A percentile compares a stretch with the other conserved stretches of the same genome.
Conservation (phyloP, 2,329 filamentous ascomycete species). For the Colletotrichum destructivum region DNA sequence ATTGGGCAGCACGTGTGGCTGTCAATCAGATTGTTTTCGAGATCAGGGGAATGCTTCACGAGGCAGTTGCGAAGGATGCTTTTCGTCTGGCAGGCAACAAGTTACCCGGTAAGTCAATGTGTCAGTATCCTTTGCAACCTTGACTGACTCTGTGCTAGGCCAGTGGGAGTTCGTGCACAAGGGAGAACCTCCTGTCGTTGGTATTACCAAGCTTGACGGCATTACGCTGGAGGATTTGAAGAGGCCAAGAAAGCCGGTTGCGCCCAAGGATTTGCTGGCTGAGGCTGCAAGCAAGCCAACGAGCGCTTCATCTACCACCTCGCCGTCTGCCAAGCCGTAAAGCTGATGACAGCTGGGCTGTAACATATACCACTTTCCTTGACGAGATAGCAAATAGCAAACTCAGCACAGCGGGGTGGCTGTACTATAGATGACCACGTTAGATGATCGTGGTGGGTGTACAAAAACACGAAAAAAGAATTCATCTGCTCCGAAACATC, state of each 20-base stretch:
- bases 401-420: conserved; percentile 24
- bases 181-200: conserved; percentile 90
- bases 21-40: conserved; percentile 96
- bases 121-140: no score
- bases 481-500: neutral
- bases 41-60: conserved; percentile 91
- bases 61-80: conserved; percentile 93
- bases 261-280: conserved; percentile 58
- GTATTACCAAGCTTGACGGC: conserved; percentile 91
- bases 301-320: conserved; percentile 52
- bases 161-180: conserved; percentile 95
- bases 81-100: conserved; percentile 96
- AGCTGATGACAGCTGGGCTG: conserved; percentile 11
- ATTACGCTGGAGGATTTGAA: conserved; percentile 88
- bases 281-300: conserved; percentile 52
- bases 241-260: conserved; percentile 79
- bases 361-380: conserved; percentile 21
- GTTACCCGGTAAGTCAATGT: conserved; percentile 79
- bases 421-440: conserved; percentile 37
- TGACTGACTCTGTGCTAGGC: conserved; percentile 62
- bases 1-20: conserved; percentile 92
- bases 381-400: neutral
- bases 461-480: conserved; percentile 8
- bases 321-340: conserved; percentile 50
- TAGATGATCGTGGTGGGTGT: conserved; percentile 5